Percentiles rank a stretch among this genome's conserved stretches.
Evolutionary conservation across 768 basidiomycete species (phyloP).

Genomic region (Tricholoma saponaceum): DNA sequence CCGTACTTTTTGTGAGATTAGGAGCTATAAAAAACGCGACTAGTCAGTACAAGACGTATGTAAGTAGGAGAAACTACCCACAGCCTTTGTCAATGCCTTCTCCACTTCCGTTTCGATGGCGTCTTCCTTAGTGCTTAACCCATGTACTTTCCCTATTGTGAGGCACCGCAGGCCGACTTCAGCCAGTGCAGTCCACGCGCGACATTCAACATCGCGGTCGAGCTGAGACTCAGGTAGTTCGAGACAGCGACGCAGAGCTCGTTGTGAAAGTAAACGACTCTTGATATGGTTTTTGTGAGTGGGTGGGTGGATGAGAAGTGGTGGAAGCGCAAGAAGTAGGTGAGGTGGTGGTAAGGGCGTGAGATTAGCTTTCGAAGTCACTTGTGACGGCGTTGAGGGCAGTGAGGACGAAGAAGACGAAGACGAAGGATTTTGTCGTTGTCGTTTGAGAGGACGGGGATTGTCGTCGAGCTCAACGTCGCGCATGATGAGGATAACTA

Average conservation of each 20-base stretch:
- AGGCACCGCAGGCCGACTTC: slow-evolving; percentile 61
- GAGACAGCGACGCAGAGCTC: slow-evolving; percentile 56
- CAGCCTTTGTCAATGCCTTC: slow-evolving; percentile 65
- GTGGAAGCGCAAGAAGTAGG: slow-evolving; percentile 60
- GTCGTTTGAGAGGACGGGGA: slow-evolving; percentile 32
- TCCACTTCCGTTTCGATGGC: slow-evolving; percentile 62
- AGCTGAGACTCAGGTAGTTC: slow-evolving; percentile 32
- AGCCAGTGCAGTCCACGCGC: slow-evolving; percentile 66
- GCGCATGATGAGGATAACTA: neutral
- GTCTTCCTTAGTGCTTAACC: slow-evolving; percentile 38
- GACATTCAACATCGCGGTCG: slow-evolving; percentile 58
- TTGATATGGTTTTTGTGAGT: slow-evolving; percentile 50
- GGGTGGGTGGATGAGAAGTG: slow-evolving; percentile 60
- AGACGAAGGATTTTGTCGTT: slow-evolving; percentile 12
- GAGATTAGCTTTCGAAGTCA: neutral
- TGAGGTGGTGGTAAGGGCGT: slow-evolving; percentile 29
- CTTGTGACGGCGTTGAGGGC: slow-evolving; percentile 2
- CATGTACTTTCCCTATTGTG: slow-evolving; percentile 39
- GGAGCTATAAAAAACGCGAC: slow-evolving; percentile 28
- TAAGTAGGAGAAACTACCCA: slow-evolving; percentile 29
- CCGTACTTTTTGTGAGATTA: slow-evolving; percentile 57
- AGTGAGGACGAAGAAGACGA: neutral
- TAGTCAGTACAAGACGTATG: neutral
- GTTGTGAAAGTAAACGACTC: slow-evolving; percentile 52
- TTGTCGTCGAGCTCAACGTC: slow-evolving; percentile 14